These are phyloP conservation scores for Plantago major DNA, from an alignment of 257 asterid genomes.

Conservation along the genomic window DNA sequence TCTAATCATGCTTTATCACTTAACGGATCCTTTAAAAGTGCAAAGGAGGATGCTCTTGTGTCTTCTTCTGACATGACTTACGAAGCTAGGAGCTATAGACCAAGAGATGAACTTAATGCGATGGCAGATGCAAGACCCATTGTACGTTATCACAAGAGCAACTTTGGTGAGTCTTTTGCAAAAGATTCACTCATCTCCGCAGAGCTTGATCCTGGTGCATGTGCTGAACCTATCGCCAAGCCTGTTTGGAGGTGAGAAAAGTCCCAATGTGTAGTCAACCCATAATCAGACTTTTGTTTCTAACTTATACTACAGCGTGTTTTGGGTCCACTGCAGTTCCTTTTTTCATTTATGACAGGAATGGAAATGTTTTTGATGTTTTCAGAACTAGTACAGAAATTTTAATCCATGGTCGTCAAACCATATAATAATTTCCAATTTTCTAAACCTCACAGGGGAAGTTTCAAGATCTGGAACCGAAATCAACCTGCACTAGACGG, in stretches of 20 bases:
- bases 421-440: not conserved
- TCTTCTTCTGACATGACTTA: not conserved
- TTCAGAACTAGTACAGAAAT: not conserved
- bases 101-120: not conserved
- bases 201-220: conserved; percentile 11
- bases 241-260: conserved; percentile 72
- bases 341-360: not conserved
- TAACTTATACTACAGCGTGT: no score
- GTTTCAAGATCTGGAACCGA: conserved; percentile 37
- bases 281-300: no score
- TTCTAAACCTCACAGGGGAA: conserved; percentile 44
- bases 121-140: not conserved
- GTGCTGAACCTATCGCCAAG: conserved; percentile 34
- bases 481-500: conserved; percentile 33
- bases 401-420: not conserved
- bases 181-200: conserved; percentile 15
- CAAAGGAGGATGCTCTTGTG: conserved; percentile 2
- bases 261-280: conserved; percentile 3
- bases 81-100: conserved; percentile 4
- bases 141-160: no score
- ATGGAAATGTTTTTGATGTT: not conserved
- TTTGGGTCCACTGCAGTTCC: not conserved
- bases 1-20: conserved; percentile 10
- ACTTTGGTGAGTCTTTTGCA: conserved; percentile 14
- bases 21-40: conserved; percentile 9